These are phyloP conservation scores for Metschnikowia continentalis DNA, from an alignment of 805 yeast species.

Conservation along the genomic window DNA sequence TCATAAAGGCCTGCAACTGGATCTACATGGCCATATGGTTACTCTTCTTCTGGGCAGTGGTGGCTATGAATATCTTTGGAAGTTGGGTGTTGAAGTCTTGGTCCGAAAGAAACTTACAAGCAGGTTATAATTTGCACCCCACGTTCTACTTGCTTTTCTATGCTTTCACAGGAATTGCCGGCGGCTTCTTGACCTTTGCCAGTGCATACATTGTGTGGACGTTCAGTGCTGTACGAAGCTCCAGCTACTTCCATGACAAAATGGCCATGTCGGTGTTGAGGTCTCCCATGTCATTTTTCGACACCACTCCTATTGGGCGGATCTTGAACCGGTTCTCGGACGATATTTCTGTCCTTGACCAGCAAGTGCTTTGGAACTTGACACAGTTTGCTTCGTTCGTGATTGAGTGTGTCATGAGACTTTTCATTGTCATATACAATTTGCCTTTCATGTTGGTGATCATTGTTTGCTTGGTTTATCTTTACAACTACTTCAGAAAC, in stretches of 20 bases:
- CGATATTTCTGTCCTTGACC: slow-evolving; percentile 32
- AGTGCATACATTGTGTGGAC: slow-evolving; percentile 30
- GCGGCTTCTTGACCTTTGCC: slow-evolving; percentile 24
- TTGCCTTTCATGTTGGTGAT: slow-evolving; percentile 33
- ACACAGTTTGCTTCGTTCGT: slow-evolving; percentile 21
- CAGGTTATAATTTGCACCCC: slow-evolving; percentile 24
- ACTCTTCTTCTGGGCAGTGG: slow-evolving; percentile 21
- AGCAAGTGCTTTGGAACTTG: slow-evolving; percentile 30
- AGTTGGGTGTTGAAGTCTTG: slow-evolving; percentile 31
- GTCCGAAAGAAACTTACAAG: slow-evolving; percentile 30
- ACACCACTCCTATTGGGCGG: slow-evolving; percentile 39
- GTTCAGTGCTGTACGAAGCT: slow-evolving; percentile 28
- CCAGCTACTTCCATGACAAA: slow-evolving; percentile 32
- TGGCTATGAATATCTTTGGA: slow-evolving; percentile 22
- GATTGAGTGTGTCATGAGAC: slow-evolving; percentile 25
- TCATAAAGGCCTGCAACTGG: slow-evolving; percentile 32
- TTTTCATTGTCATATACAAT: slow-evolving; percentile 28
- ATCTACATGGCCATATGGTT: slow-evolving; percentile 19
- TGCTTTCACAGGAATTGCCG: slow-evolving; percentile 25
- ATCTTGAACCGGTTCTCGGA: slow-evolving; percentile 38
- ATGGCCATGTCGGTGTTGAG: slow-evolving; percentile 34
- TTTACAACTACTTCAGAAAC: slow-evolving; percentile 30
- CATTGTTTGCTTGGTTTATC: slow-evolving; percentile 21
- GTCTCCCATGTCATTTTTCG: slow-evolving; percentile 41
- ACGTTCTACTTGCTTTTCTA: slow-evolving; percentile 24